Percentiles rank a stretch among this genome's conserved stretches.
Conservation (phyloP, 2,329 filamentous ascomycete genomes). For the Ascochyta fabae region DNA sequence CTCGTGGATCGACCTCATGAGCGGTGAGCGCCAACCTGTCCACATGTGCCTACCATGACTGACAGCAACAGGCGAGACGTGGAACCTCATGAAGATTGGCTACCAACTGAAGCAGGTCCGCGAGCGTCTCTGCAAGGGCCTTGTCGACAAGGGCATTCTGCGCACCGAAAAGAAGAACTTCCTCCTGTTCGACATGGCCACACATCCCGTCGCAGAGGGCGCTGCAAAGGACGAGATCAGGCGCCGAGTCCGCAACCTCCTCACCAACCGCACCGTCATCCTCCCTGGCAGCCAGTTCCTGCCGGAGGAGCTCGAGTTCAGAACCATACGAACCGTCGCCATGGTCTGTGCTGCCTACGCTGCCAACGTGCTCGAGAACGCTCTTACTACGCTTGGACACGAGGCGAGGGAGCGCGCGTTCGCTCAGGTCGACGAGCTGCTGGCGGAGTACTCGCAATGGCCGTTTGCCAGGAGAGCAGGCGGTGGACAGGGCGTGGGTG, state of each 20-base stretch:
- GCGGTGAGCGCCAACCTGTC: constrained; percentile 68
- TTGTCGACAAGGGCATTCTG: constrained; percentile 98
- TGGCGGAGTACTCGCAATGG: constrained; percentile 97
- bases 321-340: constrained; percentile 86
- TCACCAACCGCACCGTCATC: constrained; percentile 93
- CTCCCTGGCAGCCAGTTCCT: constrained; percentile 86
- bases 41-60: constrained; percentile 21
- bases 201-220: constrained; percentile 93
- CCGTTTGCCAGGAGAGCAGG: constrained; percentile 84
- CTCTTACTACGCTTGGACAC: constrained; percentile 90
- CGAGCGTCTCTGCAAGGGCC: constrained; percentile 93
- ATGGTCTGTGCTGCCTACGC: constrained; percentile 99
- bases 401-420: constrained; percentile 94
- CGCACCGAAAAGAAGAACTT: constrained; percentile 99
- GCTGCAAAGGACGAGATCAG: constrained; percentile 98
- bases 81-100: constrained; percentile 99
- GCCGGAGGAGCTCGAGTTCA: constrained; percentile 92
- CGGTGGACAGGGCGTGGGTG: constrained; percentile 83
- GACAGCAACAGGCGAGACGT: constrained; percentile 80
- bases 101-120: constrained; percentile 99
- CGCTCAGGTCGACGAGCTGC: constrained; percentile 92
- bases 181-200: constrained; percentile 99
- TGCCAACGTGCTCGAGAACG: constrained; percentile 97
- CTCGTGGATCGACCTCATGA: constrained; percentile 99
- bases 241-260: constrained; percentile 86